Conservation (phyloP, 106 monocot species). For the Xerophyta viscosa region DNA sequence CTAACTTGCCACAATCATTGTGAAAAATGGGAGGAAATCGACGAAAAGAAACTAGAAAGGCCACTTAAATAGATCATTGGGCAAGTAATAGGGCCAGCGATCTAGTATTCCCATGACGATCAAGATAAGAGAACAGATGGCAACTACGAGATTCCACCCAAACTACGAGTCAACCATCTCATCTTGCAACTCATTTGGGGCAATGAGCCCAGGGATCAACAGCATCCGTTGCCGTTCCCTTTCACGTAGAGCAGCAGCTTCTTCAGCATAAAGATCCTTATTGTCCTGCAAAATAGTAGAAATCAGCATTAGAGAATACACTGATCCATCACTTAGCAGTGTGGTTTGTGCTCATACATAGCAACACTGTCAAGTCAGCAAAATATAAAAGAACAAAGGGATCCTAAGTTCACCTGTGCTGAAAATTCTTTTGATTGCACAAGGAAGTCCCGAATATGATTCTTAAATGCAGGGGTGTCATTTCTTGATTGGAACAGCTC, state of each 20-base stretch:
- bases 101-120: background rate
- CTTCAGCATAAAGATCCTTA: slow-evolving; percentile 95
- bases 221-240: slow-evolving; percentile 94
- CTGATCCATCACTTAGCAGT: too few species aligned
- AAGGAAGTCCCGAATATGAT: slow-evolving; percentile 91
- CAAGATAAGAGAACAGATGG: background rate
- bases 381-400: background rate
- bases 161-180: slow-evolving; percentile 91
- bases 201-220: slow-evolving; percentile 88
- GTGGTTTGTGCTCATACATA: too few species aligned
- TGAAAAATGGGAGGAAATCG: background rate
- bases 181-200: slow-evolving; percentile 94
- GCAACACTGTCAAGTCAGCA: too few species aligned
- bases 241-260: slow-evolving; percentile 81
- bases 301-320: too few species aligned
- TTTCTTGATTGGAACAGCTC: slow-evolving; percentile 75
- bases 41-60: background rate
- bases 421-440: slow-evolving; percentile 99
- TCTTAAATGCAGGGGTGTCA: slow-evolving; percentile 74
- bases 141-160: background rate
- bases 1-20: slow-evolving; percentile 6
- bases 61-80: background rate
- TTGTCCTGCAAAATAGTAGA: slow-evolving; percentile 98
- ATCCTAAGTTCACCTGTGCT: slow-evolving; percentile 58
- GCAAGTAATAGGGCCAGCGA: background rate